Evolutionary conservation across 2,329 filamentous ascomycete genomes (phyloP).

Genomic region (Ceratocystis ficicola): DNA sequence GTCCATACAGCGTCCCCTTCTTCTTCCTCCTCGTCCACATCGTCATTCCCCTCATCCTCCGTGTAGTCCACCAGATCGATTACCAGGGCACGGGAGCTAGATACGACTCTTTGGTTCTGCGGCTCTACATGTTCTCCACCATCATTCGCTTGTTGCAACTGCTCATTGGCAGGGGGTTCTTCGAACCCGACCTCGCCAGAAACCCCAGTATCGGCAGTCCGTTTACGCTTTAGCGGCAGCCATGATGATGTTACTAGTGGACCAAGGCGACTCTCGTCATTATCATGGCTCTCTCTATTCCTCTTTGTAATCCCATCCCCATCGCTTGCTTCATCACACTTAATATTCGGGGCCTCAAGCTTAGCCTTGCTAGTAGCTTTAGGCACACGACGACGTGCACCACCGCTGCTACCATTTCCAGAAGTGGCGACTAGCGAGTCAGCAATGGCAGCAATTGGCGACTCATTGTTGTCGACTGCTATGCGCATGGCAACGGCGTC

Average conservation of each 20-base stretch:
- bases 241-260: slow-evolving; percentile 11
- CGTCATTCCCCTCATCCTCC: slow-evolving; percentile 3
- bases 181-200: too few species aligned
- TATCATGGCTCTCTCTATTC: slow-evolving; percentile 26
- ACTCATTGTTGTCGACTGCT: slow-evolving; percentile 35
- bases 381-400: slow-evolving; percentile 18
- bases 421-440: slow-evolving; percentile 23
- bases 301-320: slow-evolving; percentile 17
- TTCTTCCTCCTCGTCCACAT: neutral
- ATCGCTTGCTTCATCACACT: slow-evolving; percentile 26
- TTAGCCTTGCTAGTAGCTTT: slow-evolving; percentile 17
- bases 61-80: slow-evolving; percentile 6
- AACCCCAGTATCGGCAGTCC: neutral
- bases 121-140: too few species aligned
- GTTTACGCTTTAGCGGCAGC: slow-evolving; percentile 10
- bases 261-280: slow-evolving; percentile 24
- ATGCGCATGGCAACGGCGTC: slow-evolving; percentile 39
- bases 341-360: slow-evolving; percentile 22
- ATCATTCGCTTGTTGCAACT: too few species aligned
- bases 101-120: too few species aligned
- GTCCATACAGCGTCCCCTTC: neutral
- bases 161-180: too few species aligned
- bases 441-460: slow-evolving; percentile 35
- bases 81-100: too few species aligned
- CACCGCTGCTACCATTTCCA: slow-evolving; percentile 15